A percentile compares a stretch with the other conserved stretches of the same genome.
Evolutionary conservation across 805 yeast genomes (phyloP).

Genomic region (Candida gorgasii): DNA sequence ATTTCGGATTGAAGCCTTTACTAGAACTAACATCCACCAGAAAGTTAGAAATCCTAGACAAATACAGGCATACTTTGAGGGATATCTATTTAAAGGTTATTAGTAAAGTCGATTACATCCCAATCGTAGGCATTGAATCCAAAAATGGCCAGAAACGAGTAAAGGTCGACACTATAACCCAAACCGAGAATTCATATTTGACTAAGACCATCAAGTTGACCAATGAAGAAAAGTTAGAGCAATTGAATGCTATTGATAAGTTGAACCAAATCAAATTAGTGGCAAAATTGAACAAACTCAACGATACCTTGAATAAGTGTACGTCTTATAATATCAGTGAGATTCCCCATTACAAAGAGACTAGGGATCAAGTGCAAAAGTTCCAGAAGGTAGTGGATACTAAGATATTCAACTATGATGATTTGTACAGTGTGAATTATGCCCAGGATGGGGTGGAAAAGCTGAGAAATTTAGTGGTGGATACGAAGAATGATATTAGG

Average conservation of each 20-base stretch:
- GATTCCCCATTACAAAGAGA: constrained; percentile 33
- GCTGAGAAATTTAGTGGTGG: constrained; percentile 32
- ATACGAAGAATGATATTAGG: constrained; percentile 39
- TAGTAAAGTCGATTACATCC: constrained; percentile 36
- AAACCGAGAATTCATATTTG: constrained; percentile 31
- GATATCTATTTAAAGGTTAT: constrained; percentile 36
- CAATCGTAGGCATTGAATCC: constrained; percentile 37
- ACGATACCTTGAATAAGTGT: constrained; percentile 24
- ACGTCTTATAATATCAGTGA: constrained; percentile 28
- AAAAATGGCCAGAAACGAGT: constrained; percentile 22
- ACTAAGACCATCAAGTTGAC: constrained; percentile 10
- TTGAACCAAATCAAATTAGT: constrained; percentile 26
- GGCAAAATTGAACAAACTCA: constrained; percentile 24
- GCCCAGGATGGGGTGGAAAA: constrained; percentile 11
- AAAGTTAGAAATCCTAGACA: constrained; percentile 36
- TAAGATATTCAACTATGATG: constrained; percentile 32
- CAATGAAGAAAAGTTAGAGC: constrained; percentile 19
- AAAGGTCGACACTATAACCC: constrained; percentile 38
- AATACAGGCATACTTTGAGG: constrained; percentile 31
- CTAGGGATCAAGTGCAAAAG: constrained; percentile 31
- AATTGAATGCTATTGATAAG: constrained; percentile 22
- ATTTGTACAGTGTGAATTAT: constrained; percentile 24
- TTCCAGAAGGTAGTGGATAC: constrained; percentile 38
- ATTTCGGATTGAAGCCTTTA: constrained; percentile 35
- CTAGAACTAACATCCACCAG: constrained; percentile 29